phyloP scores from a whole-genome alignment of 2,329 filamentous ascomycete genomes.

The Tolypocladium album region DNA sequence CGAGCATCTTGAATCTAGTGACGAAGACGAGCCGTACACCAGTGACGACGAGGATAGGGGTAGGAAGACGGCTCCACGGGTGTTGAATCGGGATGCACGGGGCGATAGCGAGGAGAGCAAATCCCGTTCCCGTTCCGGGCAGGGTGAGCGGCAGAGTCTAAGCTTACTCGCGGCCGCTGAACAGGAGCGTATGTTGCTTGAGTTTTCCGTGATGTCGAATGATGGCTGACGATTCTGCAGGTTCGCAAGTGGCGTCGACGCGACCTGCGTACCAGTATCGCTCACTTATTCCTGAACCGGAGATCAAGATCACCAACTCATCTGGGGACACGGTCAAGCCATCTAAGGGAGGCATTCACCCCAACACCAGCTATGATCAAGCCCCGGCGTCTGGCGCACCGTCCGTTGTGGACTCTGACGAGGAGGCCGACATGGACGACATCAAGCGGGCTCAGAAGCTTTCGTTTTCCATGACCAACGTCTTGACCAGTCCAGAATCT shows the following conservation, averaged over 20 bases:
- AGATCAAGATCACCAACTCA: constrained; percentile 54
- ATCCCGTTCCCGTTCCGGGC: constrained; percentile 17
- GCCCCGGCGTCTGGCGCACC: constrained; percentile 42
- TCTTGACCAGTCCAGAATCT: constrained; percentile 63
- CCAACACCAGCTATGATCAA: constrained; percentile 74
- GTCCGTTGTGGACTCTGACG: constrained; percentile 67
- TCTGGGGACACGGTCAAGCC: constrained; percentile 48
- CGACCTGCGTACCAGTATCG: constrained; percentile 44
- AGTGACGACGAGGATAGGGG: constrained; percentile 62
- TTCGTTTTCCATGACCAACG: constrained; percentile 66
- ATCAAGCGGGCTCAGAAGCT: constrained; percentile 83
- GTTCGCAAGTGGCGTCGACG: constrained; percentile 40
- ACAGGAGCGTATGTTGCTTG: constrained; percentile 57
- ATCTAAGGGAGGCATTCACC: constrained; percentile 56
- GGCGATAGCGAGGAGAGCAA: constrained; percentile 23
- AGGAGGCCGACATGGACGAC: constrained; percentile 74
- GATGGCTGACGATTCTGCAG: constrained; percentile 22
- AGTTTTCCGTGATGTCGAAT: not conserved
- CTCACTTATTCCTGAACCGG: constrained; percentile 55
- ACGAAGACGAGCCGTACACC: constrained; percentile 53
- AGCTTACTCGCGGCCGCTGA: constrained; percentile 65
- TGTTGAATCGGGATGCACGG: constrained; percentile 28
- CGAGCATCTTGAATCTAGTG: constrained; percentile 56
- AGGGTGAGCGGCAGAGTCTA: constrained; percentile 32
- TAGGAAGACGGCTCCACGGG: constrained; percentile 42